Base-by-base conservation (phyloP, 2,329 filamentous ascomycete genomes). In the Neonectria neomacrospora region DNA sequence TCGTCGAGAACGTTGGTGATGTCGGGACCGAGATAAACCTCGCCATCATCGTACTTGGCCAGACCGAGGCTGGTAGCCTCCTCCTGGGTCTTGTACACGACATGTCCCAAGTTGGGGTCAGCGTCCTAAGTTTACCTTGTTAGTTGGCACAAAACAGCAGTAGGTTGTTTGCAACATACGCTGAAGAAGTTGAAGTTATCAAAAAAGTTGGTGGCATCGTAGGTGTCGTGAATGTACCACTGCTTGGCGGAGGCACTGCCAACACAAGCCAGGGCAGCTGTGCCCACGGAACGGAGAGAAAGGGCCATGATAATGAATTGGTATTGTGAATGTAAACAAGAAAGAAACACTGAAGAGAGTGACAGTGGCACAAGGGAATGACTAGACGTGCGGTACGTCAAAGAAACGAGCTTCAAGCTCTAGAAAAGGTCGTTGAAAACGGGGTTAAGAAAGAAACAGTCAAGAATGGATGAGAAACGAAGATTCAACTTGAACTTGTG, bases 51-150 rank as follows among this genome's bases (percentile, higher is more conserved):
- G n/a, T 66, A 74, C 26, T 71, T 70, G 54, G 80, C 70, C 3
- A 83, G 72, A 18, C 77, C 78, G 20, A 79, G 70, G 3, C 59
- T 60, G 9, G 72, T 44, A 14, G 83, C 82, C 22, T 78, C 74
- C 1, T 63, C 23, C 54, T 74, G 68, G 71, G 59, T 75, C 48
- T 76, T 74, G 68, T 84, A 94, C 59, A 81, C 78, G 52, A 92
- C 90, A 71, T 85, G 91, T 9, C 90, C 91, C 59, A 84, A 73
- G 47, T 88, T 93, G 7, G 88, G 88, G 70, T 93, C 90, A 5
- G 70, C 48, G 18, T 67, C 71, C 70, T 71, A 16, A 20, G 53
- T 74, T 52, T 22, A 41, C 20, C 66, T 48, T 54, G 50, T 48
- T 71, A 63, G 37, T 52, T 57, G 20, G 66, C 66, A n/a, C 20